Evolutionary conservation across 2,329 filamentous ascomycete genomes (phyloP).

Genomic region (Arthroderma uncinatum): DNA sequence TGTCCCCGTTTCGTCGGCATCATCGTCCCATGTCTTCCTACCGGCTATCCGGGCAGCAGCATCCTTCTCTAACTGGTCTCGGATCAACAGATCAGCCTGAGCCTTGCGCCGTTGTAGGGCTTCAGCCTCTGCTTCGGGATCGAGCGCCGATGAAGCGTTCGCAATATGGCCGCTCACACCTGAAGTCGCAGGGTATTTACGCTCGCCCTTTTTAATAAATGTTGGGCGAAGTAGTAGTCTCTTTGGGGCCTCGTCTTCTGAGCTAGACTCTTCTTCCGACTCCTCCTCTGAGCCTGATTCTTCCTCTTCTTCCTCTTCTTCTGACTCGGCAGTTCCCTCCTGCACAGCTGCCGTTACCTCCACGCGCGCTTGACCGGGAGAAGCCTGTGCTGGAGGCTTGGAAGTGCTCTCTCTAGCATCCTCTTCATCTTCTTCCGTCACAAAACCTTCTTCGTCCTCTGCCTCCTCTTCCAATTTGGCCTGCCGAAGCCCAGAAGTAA

Average conservation of each 20-base stretch:
- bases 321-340: constrained; percentile 1
- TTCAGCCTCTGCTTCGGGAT: constrained; percentile 39
- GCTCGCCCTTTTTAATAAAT: constrained; percentile 54
- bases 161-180: constrained; percentile 17
- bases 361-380: neutral
- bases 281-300: constrained; percentile 7
- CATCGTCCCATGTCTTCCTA: constrained; percentile 75
- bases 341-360: neutral
- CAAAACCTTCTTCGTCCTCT: constrained; percentile 48
- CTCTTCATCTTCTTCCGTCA: constrained; percentile 42
- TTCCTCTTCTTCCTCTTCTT: constrained; percentile 3
- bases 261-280: constrained; percentile 8
- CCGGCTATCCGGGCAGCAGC: constrained; percentile 61
- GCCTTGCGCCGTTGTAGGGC: constrained; percentile 41
- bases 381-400: neutral
- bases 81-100: constrained; percentile 66
- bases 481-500: constrained; percentile 24
- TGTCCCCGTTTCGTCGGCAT: constrained; percentile 50
- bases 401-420: constrained; percentile 13
- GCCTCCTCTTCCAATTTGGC: constrained; percentile 32
- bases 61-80: constrained; percentile 78
- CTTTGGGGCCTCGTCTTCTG: constrained; percentile 38
- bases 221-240: constrained; percentile 52
- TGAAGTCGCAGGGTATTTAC: constrained; percentile 32
- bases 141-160: constrained; percentile 16